A percentile compares a stretch with the other conserved stretches of the same genome.
phyloP scores from a whole-genome alignment of 345 rosid genomes.

The Citrus unshiu region DNA sequence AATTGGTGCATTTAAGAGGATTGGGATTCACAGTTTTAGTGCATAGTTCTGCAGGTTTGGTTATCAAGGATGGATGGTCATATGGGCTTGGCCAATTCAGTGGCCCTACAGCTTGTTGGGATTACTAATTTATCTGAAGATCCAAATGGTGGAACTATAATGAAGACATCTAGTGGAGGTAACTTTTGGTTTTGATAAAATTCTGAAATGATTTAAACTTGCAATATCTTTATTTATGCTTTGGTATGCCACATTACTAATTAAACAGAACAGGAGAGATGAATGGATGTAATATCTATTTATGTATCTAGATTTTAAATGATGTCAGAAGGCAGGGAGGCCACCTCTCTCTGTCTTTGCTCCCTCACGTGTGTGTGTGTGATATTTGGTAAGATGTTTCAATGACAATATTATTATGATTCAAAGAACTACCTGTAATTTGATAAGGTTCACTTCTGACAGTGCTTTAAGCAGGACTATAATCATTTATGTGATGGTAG shows the following conservation, averaged over 20 bases:
- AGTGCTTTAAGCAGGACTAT: not conserved
- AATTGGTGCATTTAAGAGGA: not conserved
- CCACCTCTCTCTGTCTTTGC: not conserved
- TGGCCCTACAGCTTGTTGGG: slow-evolving; percentile 65
- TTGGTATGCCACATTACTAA: not conserved
- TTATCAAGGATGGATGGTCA: slow-evolving; percentile 89
- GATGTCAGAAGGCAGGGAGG: not conserved
- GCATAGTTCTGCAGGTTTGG: slow-evolving; percentile 56
- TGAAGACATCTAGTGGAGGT: slow-evolving; percentile 64
- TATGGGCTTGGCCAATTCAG: slow-evolving; percentile 87
- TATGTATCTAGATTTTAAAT: not conserved
- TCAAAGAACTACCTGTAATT: not conserved
- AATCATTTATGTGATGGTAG: not conserved
- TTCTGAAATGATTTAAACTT: slow-evolving; percentile 1
- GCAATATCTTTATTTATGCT: not conserved
- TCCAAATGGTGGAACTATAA: slow-evolving; percentile 72
- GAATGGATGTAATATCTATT: not conserved
- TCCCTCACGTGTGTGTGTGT: not conserved
- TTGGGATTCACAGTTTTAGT: not conserved
- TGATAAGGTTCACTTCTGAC: not conserved
- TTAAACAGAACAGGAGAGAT: not conserved
- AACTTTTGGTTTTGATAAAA: slow-evolving; percentile 10
- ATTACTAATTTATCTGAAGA: slow-evolving; percentile 49
- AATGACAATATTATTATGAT: not conserved
- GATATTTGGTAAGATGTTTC: not conserved